Conservation (phyloP, 129 eudicot genomes). For the Arctium minus region DNA sequence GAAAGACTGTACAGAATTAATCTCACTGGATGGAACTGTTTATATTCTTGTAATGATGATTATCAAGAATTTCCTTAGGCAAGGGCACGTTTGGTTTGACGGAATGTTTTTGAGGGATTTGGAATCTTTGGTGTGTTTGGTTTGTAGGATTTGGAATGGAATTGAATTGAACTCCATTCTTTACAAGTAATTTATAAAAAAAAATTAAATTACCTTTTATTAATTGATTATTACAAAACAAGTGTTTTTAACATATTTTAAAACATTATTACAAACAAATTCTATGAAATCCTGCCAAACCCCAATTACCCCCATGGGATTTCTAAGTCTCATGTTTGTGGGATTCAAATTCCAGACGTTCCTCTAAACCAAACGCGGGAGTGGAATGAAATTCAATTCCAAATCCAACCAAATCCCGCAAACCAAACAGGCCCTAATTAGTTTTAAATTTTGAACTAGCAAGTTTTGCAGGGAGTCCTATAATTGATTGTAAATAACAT, state of each 20-base stretch:
- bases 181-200: too few species aligned
- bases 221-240: neutral
- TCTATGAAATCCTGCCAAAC: neutral
- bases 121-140: neutral
- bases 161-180: neutral
- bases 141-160: neutral
- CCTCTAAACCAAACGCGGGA: neutral
- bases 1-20: neutral
- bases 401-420: neutral
- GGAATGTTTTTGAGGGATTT: too few species aligned
- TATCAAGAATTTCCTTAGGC: neutral
- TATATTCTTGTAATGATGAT: neutral
- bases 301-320: neutral
- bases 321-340: neutral
- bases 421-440: too few species aligned
- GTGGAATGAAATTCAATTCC: neutral
- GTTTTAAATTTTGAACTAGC: too few species aligned
- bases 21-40: neutral
- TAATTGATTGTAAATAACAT: too few species aligned
- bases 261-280: neutral
- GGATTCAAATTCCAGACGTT: neutral
- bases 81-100: neutral
- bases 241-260: too few species aligned
- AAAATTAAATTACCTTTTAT: neutral
- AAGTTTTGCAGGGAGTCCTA: too few species aligned